Percentiles rank a stretch among this genome's conserved stretches.
These are phyloP conservation scores for Ampelomyces quisqualis DNA, from an alignment of 2,329 filamentous ascomycete species.

Conservation along the genomic window DNA sequence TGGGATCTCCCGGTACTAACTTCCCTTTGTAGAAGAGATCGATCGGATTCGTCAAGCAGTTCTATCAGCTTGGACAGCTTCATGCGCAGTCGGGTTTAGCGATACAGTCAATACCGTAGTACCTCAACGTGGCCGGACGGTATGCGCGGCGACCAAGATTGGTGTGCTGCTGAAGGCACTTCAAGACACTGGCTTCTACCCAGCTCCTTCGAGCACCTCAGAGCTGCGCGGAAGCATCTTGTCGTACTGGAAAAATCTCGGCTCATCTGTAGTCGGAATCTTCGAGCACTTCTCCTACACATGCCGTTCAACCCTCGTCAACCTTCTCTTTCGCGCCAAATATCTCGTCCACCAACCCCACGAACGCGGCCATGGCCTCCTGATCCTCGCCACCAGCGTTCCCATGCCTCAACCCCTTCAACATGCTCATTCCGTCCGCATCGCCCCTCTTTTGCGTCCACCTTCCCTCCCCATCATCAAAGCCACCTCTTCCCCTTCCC, in stretches of 20 bases:
- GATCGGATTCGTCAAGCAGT: not conserved
- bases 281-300: too few species aligned
- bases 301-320: not conserved
- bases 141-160: not conserved
- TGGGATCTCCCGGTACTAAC: not conserved
- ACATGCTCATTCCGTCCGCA: slow-evolving; percentile 30
- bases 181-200: not conserved
- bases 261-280: too few species aligned
- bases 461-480: slow-evolving; percentile 11
- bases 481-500: slow-evolving; percentile 19
- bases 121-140: not conserved
- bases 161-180: not conserved
- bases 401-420: slow-evolving; percentile 30
- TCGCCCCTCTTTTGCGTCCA: slow-evolving; percentile 39
- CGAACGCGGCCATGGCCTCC: slow-evolving; percentile 48
- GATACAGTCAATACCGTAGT: not conserved
- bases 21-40: not conserved
- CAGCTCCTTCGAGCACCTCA: not conserved
- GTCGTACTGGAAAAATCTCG: not conserved
- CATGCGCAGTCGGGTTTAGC: not conserved
- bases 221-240: not conserved
- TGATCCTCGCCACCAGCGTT: slow-evolving; percentile 34
- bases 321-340: slow-evolving; percentile 14
- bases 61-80: not conserved
- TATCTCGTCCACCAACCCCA: slow-evolving; percentile 28